Conservation (phyloP, 495 filamentous ascomycete species). For the Chaetomium cochliodes region DNA sequence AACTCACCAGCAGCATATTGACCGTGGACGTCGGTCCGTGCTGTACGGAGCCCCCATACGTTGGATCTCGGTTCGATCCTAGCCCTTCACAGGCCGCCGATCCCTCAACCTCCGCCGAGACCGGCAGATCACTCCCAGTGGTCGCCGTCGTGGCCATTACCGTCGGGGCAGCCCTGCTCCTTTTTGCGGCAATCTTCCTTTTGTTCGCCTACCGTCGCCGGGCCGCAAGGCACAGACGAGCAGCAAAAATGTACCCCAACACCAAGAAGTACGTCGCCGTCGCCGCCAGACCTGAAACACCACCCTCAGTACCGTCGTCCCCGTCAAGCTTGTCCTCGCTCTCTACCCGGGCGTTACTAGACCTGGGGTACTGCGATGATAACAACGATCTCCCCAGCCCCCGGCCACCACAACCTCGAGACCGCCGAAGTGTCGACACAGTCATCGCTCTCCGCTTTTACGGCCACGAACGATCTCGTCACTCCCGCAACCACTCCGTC, state of each 20-base stretch:
- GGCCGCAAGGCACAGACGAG: conserved; percentile 2
- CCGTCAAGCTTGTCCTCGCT: conserved; percentile 14
- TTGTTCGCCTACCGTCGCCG: conserved; percentile 12
- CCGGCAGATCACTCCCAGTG: background rate
- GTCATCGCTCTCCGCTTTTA: conserved; percentile 21
- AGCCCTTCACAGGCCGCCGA: background rate
- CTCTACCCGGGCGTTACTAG: conserved; percentile 8
- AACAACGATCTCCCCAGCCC: conserved; percentile 2
- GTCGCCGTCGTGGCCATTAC: conserved; percentile 12
- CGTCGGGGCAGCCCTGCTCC: conserved; percentile 2
- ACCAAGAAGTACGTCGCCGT: conserved; percentile 4
- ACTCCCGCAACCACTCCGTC: background rate
- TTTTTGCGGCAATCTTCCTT: background rate
- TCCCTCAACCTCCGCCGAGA: background rate
- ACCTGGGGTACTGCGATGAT: conserved; percentile 1
- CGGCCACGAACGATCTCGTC: background rate
- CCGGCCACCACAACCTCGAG: background rate
- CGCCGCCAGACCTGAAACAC: conserved; percentile 6
- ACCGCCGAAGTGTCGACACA: conserved; percentile 24
- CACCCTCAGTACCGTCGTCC: conserved; percentile 3
- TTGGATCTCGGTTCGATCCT: background rate
- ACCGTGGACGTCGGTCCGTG: conserved; percentile 4
- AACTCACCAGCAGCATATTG: conserved; percentile 5
- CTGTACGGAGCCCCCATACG: background rate
- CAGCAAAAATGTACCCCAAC: conserved; percentile 11